phyloP scores from a whole-genome alignment of 176 grass and related monocot genomes.

The Carex cristatella region DNA sequence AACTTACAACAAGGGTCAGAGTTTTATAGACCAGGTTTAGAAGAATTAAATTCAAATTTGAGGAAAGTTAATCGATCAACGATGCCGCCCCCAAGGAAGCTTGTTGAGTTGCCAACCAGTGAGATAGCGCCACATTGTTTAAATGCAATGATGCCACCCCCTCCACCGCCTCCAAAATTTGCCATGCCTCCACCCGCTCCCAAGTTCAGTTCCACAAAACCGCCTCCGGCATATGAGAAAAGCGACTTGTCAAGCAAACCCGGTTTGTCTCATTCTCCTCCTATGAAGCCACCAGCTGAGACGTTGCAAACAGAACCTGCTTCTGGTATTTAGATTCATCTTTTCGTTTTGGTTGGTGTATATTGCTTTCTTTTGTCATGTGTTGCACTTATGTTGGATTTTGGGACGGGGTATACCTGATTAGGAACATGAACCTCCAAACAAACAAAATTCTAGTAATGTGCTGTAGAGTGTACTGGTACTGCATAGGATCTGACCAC shows the following conservation, averaged over 20 bases:
- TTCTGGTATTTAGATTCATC: slow-evolving; percentile 39
- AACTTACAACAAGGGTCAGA: slow-evolving; percentile 80
- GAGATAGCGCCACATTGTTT: slow-evolving; percentile 22
- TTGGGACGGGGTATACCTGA: not conserved
- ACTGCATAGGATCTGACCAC: not conserved
- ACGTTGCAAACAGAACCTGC: slow-evolving; percentile 26
- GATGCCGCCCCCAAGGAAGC: slow-evolving; percentile 38
- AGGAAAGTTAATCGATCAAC: slow-evolving; percentile 28
- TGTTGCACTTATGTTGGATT: not conserved
- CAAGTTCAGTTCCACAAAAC: slow-evolving; percentile 40
- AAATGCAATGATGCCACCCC: slow-evolving; percentile 9
- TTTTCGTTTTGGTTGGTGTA: not conserved
- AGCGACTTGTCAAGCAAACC: slow-evolving; percentile 21
- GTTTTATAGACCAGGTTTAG: slow-evolving; percentile 93
- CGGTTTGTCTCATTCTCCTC: slow-evolving; percentile 16
- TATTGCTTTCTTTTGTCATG: not conserved
- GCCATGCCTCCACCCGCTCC: slow-evolving; percentile 26
- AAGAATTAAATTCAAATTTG: slow-evolving; percentile 33
- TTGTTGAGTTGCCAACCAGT: slow-evolving; percentile 40
- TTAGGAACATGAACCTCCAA: not conserved
- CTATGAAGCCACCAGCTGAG: slow-evolving; percentile 23
- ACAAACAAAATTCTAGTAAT: not conserved
- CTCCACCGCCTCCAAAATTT: slow-evolving; percentile 22
- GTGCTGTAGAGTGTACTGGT: not conserved
- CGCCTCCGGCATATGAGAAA: slow-evolving; percentile 23